phyloP scores from a whole-genome alignment of 306 rosid genomes.

The Sicyos baderoa region DNA sequence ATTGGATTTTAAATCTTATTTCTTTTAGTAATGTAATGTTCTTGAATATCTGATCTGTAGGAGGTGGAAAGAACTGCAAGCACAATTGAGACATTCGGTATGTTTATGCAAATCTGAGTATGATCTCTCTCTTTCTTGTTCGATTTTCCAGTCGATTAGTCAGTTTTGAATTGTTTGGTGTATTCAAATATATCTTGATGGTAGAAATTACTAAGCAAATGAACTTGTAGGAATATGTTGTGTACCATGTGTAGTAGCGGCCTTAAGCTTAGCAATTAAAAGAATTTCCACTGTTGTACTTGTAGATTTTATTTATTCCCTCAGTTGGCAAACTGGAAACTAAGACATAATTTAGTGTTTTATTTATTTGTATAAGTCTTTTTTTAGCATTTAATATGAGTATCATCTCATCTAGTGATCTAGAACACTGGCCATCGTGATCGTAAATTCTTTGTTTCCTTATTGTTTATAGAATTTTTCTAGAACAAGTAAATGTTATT shows the following conservation, averaged over 20 bases:
- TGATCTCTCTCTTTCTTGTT: not conserved
- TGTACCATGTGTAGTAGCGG: not conserved
- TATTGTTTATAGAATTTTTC: not conserved
- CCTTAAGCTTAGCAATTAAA: not conserved
- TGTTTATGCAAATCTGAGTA: conserved; percentile 11
- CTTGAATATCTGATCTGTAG: conserved; percentile 28
- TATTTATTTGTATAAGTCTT: not conserved
- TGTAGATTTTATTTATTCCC: not conserved
- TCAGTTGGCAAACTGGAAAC: not conserved
- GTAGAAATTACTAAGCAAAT: not conserved
- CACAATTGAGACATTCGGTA: conserved; percentile 68
- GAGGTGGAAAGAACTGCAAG: conserved; percentile 79
- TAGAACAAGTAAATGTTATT: not conserved
- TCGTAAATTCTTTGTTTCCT: not conserved
- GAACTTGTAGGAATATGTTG: not conserved
- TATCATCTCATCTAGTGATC: not conserved
- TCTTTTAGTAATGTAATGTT: conserved; percentile 23
- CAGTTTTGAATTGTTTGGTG: not conserved
- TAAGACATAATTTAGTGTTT: not conserved
- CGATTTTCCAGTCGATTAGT: not conserved
- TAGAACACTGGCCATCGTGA: not conserved
- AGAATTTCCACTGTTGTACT: not conserved
- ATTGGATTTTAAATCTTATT: not conserved
- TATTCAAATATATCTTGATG: not conserved
- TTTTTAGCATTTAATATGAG: not conserved